Evolutionary conservation across 176 grass and related monocot species (phyloP), one percentile per base, ranked within the genome.

Genomic region (Poa annua): DNA sequence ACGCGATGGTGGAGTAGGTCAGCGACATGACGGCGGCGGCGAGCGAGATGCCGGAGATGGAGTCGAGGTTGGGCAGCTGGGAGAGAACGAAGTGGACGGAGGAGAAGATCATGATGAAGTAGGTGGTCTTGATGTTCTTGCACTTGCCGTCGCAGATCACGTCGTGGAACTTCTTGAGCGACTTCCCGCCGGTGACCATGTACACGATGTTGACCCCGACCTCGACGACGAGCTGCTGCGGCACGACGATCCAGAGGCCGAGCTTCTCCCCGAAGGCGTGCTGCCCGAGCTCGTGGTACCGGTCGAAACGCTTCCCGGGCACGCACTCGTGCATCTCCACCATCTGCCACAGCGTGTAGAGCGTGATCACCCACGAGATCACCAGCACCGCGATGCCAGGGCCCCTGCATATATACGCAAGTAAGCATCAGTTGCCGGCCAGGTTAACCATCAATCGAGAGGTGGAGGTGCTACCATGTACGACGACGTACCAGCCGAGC

Each of bases 261-360:
- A 97, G 86, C 80, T 89, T 92, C 52, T 92, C 90, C 0, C 95
- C 95, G 41, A 97, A 97, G 0, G 92, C 95, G 51, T 97, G 86
- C 75, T 97, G 95, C 3, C 90, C 95, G 0, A 97, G 92, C 86
- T 97, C 95, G n/a, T 97, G 95, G 85, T 97, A 97, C 12, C 95
- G 32, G 15, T 97, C 95, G 74, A 97, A 97, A 14, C 95, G 83
- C 82, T 91, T 92, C 2, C 95, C 95, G 0, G 95, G 95, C 6
- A 97, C 90, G 92, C 94, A 94, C 90, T 97, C 95, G 48, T 97
- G 95, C 95, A 97, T 97, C 84, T 97, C 92, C 36, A 94, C 95
- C 95, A 97, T 97, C 81, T 97, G 95, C 95, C 95, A 97, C 1
- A 97, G 92, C 14, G 95, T 97, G 86, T 97, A 97, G 2, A 97